These are phyloP conservation scores for Collybia nuda DNA, from an alignment of 768 basidiomycete species.

Conservation along the genomic window DNA sequence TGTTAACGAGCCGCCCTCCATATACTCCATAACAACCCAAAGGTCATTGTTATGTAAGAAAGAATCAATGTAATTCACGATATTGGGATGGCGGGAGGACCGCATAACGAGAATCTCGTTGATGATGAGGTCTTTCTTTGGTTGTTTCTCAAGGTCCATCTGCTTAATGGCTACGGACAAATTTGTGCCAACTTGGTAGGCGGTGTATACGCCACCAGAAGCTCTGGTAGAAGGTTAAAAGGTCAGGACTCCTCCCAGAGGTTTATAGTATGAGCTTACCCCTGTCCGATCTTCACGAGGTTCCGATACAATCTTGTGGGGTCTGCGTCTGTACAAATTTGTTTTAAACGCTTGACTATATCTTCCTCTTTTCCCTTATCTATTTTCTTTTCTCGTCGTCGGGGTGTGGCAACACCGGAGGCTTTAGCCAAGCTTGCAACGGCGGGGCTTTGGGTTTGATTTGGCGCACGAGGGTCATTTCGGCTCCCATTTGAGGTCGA, in stretches of 20 bases:
- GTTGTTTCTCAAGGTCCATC: slow-evolving; percentile 99
- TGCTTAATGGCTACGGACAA: slow-evolving; percentile 97
- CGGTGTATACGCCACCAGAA: slow-evolving; percentile 97
- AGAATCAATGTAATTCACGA: slow-evolving; percentile 99
- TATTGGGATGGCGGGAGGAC: slow-evolving; percentile 94
- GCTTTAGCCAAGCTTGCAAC: slow-evolving; percentile 66
- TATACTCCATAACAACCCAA: slow-evolving; percentile 99
- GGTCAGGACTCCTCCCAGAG: slow-evolving; percentile 5
- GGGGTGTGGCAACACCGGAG: slow-evolving; percentile 75
- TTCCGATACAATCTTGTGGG: slow-evolving; percentile 92
- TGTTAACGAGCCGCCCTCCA: slow-evolving; percentile 94
- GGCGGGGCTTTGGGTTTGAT: slow-evolving; percentile 61
- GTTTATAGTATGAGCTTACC: slow-evolving; percentile 49
- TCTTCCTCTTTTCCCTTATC: slow-evolving; percentile 84
- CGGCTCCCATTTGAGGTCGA: slow-evolving; percentile 7
- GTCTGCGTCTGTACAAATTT: slow-evolving; percentile 97
- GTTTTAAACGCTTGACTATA: slow-evolving; percentile 86
- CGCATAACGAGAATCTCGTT: slow-evolving; percentile 99
- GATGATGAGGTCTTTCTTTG: slow-evolving; percentile 99
- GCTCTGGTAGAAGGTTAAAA: slow-evolving; percentile 65
- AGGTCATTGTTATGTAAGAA: slow-evolving; percentile 97
- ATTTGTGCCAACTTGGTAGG: slow-evolving; percentile 96
- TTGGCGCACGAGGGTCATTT: slow-evolving; percentile 37
- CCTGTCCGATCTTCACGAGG: slow-evolving; percentile 96
- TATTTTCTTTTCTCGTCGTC: slow-evolving; percentile 85